These are phyloP conservation scores for Colletotrichum tropicicola DNA, from an alignment of 2,329 filamentous ascomycete species.

Conservation along the genomic window DNA sequence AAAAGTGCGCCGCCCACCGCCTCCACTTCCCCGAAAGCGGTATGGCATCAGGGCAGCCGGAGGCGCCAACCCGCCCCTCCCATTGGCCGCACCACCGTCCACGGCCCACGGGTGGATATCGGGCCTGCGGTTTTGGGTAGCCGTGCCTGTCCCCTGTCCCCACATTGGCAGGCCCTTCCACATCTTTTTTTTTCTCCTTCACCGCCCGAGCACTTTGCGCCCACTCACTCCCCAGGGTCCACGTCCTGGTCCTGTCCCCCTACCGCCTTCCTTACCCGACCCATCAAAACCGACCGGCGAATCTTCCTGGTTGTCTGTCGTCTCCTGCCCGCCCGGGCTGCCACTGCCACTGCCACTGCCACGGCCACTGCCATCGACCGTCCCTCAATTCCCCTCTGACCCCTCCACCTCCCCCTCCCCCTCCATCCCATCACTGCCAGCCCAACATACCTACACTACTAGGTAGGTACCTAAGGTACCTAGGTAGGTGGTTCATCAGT, in stretches of 20 bases:
- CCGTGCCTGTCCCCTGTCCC: neutral
- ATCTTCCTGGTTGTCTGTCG: too few species aligned
- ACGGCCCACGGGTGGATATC: neutral
- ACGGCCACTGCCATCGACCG: too few species aligned
- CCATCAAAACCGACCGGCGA: too few species aligned
- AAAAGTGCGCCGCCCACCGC: constrained; percentile 25
- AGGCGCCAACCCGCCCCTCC: neutral
- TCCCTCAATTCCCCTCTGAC: too few species aligned
- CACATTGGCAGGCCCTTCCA: neutral
- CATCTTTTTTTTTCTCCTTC: neutral
- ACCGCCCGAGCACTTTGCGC: neutral
- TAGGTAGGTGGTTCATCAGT: neutral
- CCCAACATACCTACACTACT: neutral
- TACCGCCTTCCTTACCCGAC: too few species aligned
- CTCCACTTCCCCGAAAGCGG: constrained; percentile 25
- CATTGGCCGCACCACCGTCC: neutral
- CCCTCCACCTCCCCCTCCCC: too few species aligned
- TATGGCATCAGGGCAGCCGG: constrained; percentile 28
- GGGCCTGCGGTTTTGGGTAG: neutral
- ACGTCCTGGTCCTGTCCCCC: too few species aligned
- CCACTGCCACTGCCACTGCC: too few species aligned
- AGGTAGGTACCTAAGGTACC: neutral
- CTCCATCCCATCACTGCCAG: neutral
- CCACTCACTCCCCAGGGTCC: neutral
- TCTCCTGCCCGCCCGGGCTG: too few species aligned